phyloP scores from a whole-genome alignment of 441 rosid genomes.

The Populus tomentosa region DNA sequence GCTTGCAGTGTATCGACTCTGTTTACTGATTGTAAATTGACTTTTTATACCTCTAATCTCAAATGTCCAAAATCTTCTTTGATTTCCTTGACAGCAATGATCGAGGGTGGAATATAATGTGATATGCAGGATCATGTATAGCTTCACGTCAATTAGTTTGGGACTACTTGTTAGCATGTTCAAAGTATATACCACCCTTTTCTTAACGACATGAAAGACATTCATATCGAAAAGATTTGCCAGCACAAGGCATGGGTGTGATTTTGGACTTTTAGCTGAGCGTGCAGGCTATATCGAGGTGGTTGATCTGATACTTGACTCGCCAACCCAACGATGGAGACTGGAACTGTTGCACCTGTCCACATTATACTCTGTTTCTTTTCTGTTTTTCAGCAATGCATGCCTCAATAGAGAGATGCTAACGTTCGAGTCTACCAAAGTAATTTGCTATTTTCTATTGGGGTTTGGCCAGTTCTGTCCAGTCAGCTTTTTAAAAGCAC shows the following conservation, averaged over 20 bases:
- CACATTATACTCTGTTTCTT: background rate
- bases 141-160: too few relatives aligned
- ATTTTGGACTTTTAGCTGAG: background rate
- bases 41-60: background rate
- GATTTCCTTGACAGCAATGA: background rate
- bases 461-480: too few relatives aligned
- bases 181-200: background rate
- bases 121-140: background rate
- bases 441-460: too few relatives aligned
- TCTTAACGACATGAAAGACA: background rate
- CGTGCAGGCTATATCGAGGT: background rate
- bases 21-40: background rate
- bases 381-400: background rate
- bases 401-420: background rate
- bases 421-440: background rate
- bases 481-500: too few relatives aligned
- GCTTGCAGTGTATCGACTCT: background rate
- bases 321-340: background rate
- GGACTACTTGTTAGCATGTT: background rate
- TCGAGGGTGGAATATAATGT: background rate
- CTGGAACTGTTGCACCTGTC: background rate
- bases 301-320: constrained; percentile 10
- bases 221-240: background rate
- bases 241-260: background rate
- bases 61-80: background rate